phyloP scores from a whole-genome alignment of 2,329 filamentous ascomycete species.

The Colletotrichum endophyticum region DNA sequence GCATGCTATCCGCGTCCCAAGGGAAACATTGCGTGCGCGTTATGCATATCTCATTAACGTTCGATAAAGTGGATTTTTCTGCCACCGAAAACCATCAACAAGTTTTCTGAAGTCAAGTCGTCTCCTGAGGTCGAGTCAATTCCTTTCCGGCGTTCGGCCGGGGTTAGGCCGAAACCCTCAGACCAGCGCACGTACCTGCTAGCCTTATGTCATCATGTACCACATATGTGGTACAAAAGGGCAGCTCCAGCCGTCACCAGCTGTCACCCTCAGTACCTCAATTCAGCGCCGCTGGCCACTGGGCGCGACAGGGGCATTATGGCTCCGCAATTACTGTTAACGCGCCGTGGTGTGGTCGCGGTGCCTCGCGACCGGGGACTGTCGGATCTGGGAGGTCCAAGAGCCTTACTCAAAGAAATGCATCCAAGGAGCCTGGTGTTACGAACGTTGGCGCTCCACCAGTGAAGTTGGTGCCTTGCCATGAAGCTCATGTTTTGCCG shows the following conservation, averaged over 20 bases:
- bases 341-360: background rate
- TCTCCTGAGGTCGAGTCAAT: background rate
- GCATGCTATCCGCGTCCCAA: background rate
- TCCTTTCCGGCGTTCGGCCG: too few relatives aligned
- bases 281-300: too few relatives aligned
- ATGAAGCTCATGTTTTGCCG: background rate
- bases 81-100: background rate
- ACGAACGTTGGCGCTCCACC: background rate
- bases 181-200: too few relatives aligned
- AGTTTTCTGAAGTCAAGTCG: background rate
- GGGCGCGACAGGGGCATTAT: background rate
- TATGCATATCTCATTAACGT: background rate
- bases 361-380: background rate
- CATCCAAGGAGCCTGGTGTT: background rate
- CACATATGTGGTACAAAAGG: too few relatives aligned
- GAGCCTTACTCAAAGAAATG: background rate
- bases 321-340: background rate
- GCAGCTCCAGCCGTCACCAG: too few relatives aligned
- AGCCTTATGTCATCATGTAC: too few relatives aligned
- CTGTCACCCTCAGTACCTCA: too few relatives aligned
- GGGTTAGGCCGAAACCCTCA: too few relatives aligned
- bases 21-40: background rate
- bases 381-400: background rate
- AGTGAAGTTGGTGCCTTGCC: accelerated
- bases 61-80: background rate